Evolutionary conservation across 2,329 filamentous ascomycete species (phyloP), one percentile per base, ranked within the genome.

Genomic region (Thielaviopsis cerberus): DNA sequence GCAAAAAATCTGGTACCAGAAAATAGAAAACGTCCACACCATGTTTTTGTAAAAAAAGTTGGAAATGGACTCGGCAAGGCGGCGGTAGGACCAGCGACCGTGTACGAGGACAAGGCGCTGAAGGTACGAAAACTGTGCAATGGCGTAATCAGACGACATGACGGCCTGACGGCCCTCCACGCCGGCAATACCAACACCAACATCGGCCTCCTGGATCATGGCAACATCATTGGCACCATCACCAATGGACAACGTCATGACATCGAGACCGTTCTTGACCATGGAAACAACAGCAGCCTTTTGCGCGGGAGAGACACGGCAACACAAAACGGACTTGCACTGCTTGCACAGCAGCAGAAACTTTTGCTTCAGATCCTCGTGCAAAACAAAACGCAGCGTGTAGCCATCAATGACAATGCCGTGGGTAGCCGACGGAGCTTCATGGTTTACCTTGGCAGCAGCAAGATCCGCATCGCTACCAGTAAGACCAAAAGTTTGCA

Each of bases 1-100:
- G 75, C 86, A 88, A 71, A 86, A 98, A 57, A 95, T 88, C 68
- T 94, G 89, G 71, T 87, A 98, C 91, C 91, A 97, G 77, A 97
- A 96, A 60, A 98, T 86, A 51, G 85, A 80, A 67, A 96, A 91
- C 0, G 88, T 92, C 92, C 92, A 98, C 56, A 97, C 85, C 71
- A 98, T 86, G 74, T 97, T 98, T 85, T 98, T 98, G 81, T 97
- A 98, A 76, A 98, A 98, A 77, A 98, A 98, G 70, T 98, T 98
- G 69, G 89, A 88, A 66, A 94, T 96, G 53, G 85, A 87, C 73
- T 98, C 92, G 27, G 85, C 88, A 69, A 98, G 74, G 65, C 92
- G 82, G 57, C 91, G 81, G 72, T 98, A 98, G n/a, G 89, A 95
- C 88, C 90, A 96, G 60, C 90, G 81, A 60, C 90, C 90, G 67